Evolutionary conservation across 2,329 filamentous ascomycete genomes (phyloP), one percentile per base, ranked within the genome.

Genomic region (Nigrograna mackinnonii): DNA sequence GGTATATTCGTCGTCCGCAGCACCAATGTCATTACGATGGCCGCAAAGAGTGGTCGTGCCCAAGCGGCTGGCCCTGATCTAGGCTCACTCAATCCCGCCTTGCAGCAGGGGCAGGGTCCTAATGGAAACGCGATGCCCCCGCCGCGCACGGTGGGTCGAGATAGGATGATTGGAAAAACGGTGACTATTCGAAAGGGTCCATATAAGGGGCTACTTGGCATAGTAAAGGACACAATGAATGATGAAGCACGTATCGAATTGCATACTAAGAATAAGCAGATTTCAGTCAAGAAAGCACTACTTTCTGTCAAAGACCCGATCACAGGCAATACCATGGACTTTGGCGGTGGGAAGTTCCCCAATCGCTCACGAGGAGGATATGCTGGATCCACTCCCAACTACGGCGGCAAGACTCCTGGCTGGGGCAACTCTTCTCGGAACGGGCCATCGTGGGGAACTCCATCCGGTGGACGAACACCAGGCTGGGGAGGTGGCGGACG

Each of bases 211-310:
- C 78, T 96, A 32, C 76, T 97, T 31, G 94, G 94, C 57, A 95
- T 96, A 53, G 91, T 99, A 57, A 96, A 96, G 66, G 92, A 97
- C 64, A 87, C 92, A 1, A 95, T 89, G 5, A 91, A 95, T 57
- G 82, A 82, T 3, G 83, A 87, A 59, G 92, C 90, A 21, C 87
- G 91, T 50, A 87, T 99, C 31, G 94, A 99, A 71, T 75, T 99
- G 28, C 92, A 97, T 65, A 91, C 91, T 5, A 96, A 95, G 75
- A 89, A 85, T 72, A 97, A 96, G 76, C 87, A 89, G 13, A 83
- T 97, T 48, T 91, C 86, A 6, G 83, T 97, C 24, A 81, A 84
- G 16, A 95, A 95, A 64, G 85, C 87, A 9, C 82, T 86, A 43
- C 74, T 99, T n/a, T 82, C 82, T 18, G 87, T 95, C 71, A 91